Evolutionary conservation across 371 early-diverging fungal genomes (phyloP), one percentile per base, ranked within the genome.

Genomic region (Mucor sp.): DNA sequence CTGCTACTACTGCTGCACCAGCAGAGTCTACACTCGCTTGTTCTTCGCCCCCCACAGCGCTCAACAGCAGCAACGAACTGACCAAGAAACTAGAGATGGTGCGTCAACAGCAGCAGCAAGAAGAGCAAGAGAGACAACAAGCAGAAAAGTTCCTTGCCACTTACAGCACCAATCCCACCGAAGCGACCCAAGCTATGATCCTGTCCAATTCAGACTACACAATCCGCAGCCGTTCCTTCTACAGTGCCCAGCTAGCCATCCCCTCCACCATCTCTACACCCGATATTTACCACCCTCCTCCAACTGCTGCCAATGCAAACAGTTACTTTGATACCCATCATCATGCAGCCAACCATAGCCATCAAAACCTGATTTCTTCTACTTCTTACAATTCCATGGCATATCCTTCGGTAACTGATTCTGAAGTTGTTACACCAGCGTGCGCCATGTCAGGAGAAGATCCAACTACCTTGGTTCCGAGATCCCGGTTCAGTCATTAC

Each of bases 51-150:
- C 33, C 64, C 11, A 35, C 12, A 15, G 41, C 53, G 1, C 35
- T 50, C 4, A 48, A 61, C 12, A 23, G 30, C 67, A 62, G 67
- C 19, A 56, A 67, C 6, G 50, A 64, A 48, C 8, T 75, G 21
- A 48, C 70, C 1, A 28, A 56, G 9, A 56, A 69, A 43, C 27
- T 76, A 7, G 79, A 81, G 35, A 23, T 58, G 5, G 63, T 74
- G 23, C 74, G 76, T 14, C 66, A 68, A 14, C 72, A 69, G 17
- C 68, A 69, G 17, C 74, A 76, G 59, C 28, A 63, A 27, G 76
- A 80, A 33, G 74, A 76, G 17, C 77, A 80, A 32, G 78, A 80
- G 32, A 41, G 58, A 8, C 70, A 50, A 3, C 71, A 77, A 19
- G 74, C 66, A 11, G 74, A 75, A n/a, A 71, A 74, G 23, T 75